Percentiles rank a stretch among this genome's conserved stretches.
phyloP scores from a whole-genome alignment of 2,329 filamentous ascomycete genomes.

The Fusarium sp. region DNA sequence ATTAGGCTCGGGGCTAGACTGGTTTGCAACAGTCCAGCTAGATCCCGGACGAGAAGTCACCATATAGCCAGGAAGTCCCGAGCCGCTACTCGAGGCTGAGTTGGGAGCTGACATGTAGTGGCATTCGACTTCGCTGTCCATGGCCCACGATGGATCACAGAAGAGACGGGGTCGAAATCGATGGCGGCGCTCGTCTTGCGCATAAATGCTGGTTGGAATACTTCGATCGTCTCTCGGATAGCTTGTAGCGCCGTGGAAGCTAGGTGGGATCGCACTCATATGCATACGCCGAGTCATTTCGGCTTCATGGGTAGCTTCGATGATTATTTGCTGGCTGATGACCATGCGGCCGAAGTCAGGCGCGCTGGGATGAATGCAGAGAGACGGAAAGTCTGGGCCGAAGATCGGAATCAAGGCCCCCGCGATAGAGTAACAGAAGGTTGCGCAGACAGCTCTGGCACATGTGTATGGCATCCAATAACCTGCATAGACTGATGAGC shows the following conservation, averaged over 20 bases:
- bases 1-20: slow-evolving; percentile 33
- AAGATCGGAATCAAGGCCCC: slow-evolving; percentile 91
- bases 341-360: slow-evolving; percentile 73
- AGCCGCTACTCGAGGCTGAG: slow-evolving; percentile 43
- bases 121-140: slow-evolving; percentile 29
- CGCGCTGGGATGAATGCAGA: slow-evolving; percentile 73
- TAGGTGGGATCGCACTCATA: slow-evolving; percentile 11
- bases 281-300: slow-evolving; percentile 34
- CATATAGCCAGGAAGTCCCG: slow-evolving; percentile 40
- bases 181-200: slow-evolving; percentile 28
- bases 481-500: slow-evolving; percentile 61
- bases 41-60: slow-evolving; percentile 38
- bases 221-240: slow-evolving; percentile 33
- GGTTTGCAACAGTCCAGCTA: slow-evolving; percentile 31
- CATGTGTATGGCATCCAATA: slow-evolving; percentile 97
- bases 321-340: slow-evolving; percentile 67
- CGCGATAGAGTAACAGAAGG: slow-evolving; percentile 87
- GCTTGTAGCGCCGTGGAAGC: slow-evolving; percentile 23
- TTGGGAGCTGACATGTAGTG: slow-evolving; percentile 39
- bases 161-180: slow-evolving; percentile 34
- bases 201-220: slow-evolving; percentile 7
- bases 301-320: slow-evolving; percentile 61
- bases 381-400: slow-evolving; percentile 78
- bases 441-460: slow-evolving; percentile 86
- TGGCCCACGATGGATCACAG: slow-evolving; percentile 37